Conservation (phyloP, 1,284 basidiomycete genomes). For the Coniferiporia sulphurascens region DNA sequence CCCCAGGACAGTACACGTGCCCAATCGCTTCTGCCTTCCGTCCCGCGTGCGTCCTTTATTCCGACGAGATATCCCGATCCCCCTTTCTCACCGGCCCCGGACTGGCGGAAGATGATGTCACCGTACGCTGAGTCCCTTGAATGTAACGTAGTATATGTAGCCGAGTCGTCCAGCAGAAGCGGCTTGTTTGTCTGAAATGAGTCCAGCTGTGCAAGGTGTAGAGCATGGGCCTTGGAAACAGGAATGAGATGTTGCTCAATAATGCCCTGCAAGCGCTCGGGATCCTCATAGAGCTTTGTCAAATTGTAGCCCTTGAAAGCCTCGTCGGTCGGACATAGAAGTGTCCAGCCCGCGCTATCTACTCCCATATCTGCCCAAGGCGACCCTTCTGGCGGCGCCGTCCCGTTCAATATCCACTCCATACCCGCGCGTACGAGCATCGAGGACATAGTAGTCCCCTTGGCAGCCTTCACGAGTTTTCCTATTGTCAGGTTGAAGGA, state of each 20-base stretch:
- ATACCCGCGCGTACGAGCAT: slow-evolving; percentile 81
- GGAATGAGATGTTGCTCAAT: slow-evolving; percentile 90
- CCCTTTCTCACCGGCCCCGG: slow-evolving; percentile 36
- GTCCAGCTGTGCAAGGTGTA: slow-evolving; percentile 27
- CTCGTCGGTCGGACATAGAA: slow-evolving; percentile 88
- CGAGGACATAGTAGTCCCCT: slow-evolving; percentile 83
- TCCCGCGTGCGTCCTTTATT: slow-evolving; percentile 83
- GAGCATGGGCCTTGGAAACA: slow-evolving; percentile 30
- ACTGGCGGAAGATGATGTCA: slow-evolving; percentile 71
- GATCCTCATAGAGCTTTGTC: slow-evolving; percentile 68
- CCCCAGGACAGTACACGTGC: slow-evolving; percentile 81
- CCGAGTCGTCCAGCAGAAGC: slow-evolving; percentile 62
- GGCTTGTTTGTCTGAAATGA: slow-evolving; percentile 64
- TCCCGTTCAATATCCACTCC: slow-evolving; percentile 87
- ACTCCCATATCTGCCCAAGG: slow-evolving; percentile 50
- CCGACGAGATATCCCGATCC: slow-evolving; percentile 67
- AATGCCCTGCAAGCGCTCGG: slow-evolving; percentile 56
- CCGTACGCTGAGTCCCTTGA: slow-evolving; percentile 64
- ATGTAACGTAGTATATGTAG: slow-evolving; percentile 70
- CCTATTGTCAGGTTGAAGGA: slow-evolving; percentile 79
- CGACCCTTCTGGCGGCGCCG: slow-evolving; percentile 62
- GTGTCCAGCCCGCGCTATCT: slow-evolving; percentile 62
- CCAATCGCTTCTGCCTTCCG: slow-evolving; percentile 64
- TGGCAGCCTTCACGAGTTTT: slow-evolving; percentile 88
- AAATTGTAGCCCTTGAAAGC: slow-evolving; percentile 91